Base-by-base conservation (phyloP, 495 filamentous ascomycete genomes). In the Penicillium ucsense region DNA sequence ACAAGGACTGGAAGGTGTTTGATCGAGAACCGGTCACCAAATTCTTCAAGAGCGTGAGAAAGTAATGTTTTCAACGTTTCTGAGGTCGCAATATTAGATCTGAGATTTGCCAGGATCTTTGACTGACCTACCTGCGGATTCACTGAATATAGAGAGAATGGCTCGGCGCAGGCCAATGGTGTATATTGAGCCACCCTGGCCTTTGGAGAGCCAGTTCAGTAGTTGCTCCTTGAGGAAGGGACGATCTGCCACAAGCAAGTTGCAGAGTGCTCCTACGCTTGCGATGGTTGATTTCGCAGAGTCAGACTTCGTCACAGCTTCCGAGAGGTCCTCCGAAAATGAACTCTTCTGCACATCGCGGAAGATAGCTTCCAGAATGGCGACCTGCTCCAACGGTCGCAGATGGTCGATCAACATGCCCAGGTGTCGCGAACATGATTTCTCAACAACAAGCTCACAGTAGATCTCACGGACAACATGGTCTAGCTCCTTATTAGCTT, bases 1-100 rank as follows among this genome's bases (percentile, higher is more conserved):
- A 87, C 82, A 33, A 88, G 59, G 20, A 85, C 78, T 3, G 89
- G 83, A 4, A 83, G 80, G 61, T 95, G 88, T 48, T 82, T 86
- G 54, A 96, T 89, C 56, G 84, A 90, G 34, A 96, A 70, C 44
- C 86, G 81, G 53, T 97, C 90, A 8, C 84, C 86, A 59, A 95
- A 95, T 34, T 85, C 76, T 41, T 68, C 66, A 29, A 95, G 68
- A 43, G 72, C 73, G 56, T 80, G 85, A 49, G 86, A 78, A 11
- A 94, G 56, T 8, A 94, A 57, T 4, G 55, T 63, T 30, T 74
- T 68, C 11, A 89, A 61, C 6, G 70, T 61, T 4, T 76, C 72
- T 78, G 43, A n/a, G 20, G 20, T 43, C 37, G 12, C 42, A 12
- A 8, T 29, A 43, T 67, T 59, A 67, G 56, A 33, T 47, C 33